Conservation (phyloP, 148 eudicot species). For the Fagopyrum tataricum region DNA sequence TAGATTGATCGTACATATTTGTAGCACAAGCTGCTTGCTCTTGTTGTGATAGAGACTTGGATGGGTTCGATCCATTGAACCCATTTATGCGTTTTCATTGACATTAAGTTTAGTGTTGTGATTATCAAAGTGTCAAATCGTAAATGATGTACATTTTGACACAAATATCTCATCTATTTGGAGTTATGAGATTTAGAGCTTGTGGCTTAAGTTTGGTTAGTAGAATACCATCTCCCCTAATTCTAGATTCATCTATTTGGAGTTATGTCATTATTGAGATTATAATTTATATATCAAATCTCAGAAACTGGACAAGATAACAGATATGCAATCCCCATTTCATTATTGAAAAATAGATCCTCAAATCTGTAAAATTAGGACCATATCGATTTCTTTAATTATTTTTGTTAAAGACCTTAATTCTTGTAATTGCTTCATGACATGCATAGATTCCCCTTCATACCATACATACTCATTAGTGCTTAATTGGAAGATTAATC, state of each 20-base stretch:
- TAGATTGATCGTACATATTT: not conserved
- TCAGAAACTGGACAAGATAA: not conserved
- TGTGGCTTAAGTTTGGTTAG: not conserved
- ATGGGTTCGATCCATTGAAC: not conserved
- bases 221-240: not conserved
- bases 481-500: conserved; percentile 9
- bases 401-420: not conserved
- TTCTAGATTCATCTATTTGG: conserved; percentile 8
- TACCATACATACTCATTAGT: not conserved
- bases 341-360: conserved; percentile 2
- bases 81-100: conserved; percentile 1
- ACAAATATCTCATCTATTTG: not conserved
- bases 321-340: conserved; percentile 1
- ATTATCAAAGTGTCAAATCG: no score
- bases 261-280: not conserved
- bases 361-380: conserved; percentile 3
- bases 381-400: not conserved
- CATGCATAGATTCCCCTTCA: conserved; percentile 8
- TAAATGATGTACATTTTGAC: conserved; percentile 1
- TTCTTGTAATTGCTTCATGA: conserved; percentile 9
- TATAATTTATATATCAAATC: not conserved
- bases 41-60: not conserved
- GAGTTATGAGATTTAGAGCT: not conserved
- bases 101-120: no score
- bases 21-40: not conserved